Evolutionary conservation across 2,329 filamentous ascomycete genomes (phyloP), one percentile per base, ranked within the genome.

Genomic region (Keithomyces neogunnii): DNA sequence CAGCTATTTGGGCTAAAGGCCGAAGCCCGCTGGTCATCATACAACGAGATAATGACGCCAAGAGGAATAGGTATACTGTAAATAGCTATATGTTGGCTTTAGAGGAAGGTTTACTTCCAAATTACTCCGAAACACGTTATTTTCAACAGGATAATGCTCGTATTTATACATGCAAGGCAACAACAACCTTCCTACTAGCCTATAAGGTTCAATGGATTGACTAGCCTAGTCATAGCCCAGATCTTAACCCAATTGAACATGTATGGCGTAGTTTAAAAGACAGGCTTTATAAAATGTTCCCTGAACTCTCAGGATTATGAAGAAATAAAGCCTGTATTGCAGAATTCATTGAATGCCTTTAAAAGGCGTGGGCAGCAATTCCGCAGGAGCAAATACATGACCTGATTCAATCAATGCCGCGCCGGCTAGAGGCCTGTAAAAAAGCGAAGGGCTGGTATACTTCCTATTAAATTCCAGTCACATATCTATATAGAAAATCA

Each of bases 401-500:
- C 32, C 30, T 46, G 19, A 46, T 46, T 10, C 44, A 33, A 3
- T 46, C 30, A 46, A 31, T 46, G 44, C 44, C 44, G 44, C 44
- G 30, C 44, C 30, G 30, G 44, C 44, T 46, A 2, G 10, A 46
- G 33, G 44, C 44, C n/a, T 46, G 30, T 3, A 46, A 33, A 46
- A 46, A 46, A 46, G 30, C 44, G 26, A 46, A 46, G 44, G 44
- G 28, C n/a, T 46, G 30, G 44, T 46, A 46, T 13, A 46, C 44
- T n/a, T 32, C 30, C 30, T 46, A 46, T 46, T 46, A 19, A 46
- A 46, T 28, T 10, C 44, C 2, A 19, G 3, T 28, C 44, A 32
- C 32, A n/a, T 19, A 46, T 28, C 31, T 46, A 33, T 46, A 28
- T 46, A 32, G 30, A 19, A 46, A 11, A 46, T 8, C 44, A 46